Base-by-base conservation (phyloP, 495 filamentous ascomycete genomes). In the Penicillium manginii region DNA sequence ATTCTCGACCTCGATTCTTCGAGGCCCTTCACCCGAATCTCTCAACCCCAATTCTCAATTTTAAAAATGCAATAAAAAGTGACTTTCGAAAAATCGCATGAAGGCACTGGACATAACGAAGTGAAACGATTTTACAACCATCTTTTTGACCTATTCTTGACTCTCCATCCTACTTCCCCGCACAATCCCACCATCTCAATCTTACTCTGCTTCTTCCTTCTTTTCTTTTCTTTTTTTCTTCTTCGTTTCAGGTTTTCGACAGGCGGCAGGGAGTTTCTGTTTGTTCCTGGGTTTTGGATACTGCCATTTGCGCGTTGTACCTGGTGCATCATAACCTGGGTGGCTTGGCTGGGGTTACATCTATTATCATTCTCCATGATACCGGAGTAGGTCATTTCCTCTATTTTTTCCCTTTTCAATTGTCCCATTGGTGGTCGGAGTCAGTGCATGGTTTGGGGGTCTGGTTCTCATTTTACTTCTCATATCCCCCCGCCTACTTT, bases 251-350 rank as follows among this genome's bases (percentile, higher is more conserved):
- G n/a, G 17, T 6, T 43, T 19, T 43, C 40, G 15, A n/a, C 39
- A 55, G 45, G 48, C 17, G 43, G 22, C 19, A 15, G 33, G 39
- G 58, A 33, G 39, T 58, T 60, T 51, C 49, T 26, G 45, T 26
- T 47, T 47, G 45, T 47, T 47, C 52, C 58, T 54, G 33, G 45
- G 57, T 54, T 37, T 50, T 50, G 46, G 45, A 32, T 50, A 49
- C 35, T 33, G 7, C 35, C 39, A 22, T 29, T 29, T 29, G 10
- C 21, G 45, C 22, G 55, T 54, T 54, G 29, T 55, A 60, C 46
- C 58, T 60, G 45, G 52, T 55, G 52, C 51, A 52, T 57, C 50
- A 54, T 54, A 55, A 51, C 45, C 45, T 26, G 45, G 45, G 45
- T 47, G 45, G 45, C 4, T 37, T 23, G 45, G 45, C 26, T 29